Base-by-base conservation (phyloP, 768 basidiomycete species). In the Leccinellum albellum region DNA sequence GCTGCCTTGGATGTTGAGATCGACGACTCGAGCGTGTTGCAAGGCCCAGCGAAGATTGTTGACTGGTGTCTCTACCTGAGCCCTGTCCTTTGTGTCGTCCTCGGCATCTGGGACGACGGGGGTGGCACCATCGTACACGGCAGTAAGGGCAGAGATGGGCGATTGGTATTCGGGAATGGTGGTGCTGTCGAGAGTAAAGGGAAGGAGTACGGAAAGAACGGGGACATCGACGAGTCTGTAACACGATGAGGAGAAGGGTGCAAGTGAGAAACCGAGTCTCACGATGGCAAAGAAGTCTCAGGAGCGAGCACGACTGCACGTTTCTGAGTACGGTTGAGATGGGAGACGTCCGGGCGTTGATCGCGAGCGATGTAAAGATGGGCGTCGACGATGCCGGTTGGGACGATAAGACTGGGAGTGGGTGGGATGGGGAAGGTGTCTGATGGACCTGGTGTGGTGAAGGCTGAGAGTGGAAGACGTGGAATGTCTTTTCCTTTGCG, bases 381-480 rank as follows among this genome's bases (percentile, higher is more conserved):
- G 7, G 86, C 82, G 68, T 94, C 91, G 63, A 89, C 76, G 57
- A 93, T 76, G 21, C 71, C 71, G 9, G 74, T 73, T 0, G 91
- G 91, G 63, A 84, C 78, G 51, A 89, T 76, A 15, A 82, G 75
- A 63, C 79, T 85, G 2, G 91, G 88, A 56, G 85, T 87, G 21
- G 85, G 82, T 8, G 86, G 82, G 10, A 88, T 61, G 2, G 85
- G 87, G 66, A 90, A 91, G 1, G 74, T 74, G 46, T 90, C 89
- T 20, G 79, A 79, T 0, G 83, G 81, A 52, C 85, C 84, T 4
- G 86, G 78, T 71, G 81, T 87, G 24, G 78, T 82, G 70, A 93
- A 93, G 0, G 84, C 91, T 12, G 89, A 90, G 24, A 85, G 69
- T 0, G 90, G 89, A 13, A 94, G 82, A 47, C 78, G 81, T 8